These are phyloP conservation scores for Penicillium maclennaniae DNA, from an alignment of 495 filamentous ascomycete species.

Conservation along the genomic window DNA sequence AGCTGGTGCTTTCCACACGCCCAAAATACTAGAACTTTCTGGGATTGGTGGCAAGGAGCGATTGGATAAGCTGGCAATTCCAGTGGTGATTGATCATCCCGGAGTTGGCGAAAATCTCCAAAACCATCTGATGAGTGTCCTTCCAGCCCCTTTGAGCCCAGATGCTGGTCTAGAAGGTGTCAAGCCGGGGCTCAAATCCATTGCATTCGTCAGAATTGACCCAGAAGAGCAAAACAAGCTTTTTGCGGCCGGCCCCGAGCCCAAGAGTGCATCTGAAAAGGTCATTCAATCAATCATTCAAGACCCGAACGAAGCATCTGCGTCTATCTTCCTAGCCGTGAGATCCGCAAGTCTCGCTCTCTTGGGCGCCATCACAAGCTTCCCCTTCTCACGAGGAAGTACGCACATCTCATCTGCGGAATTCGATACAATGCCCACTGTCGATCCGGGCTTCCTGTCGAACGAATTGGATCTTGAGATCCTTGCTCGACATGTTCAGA, in stretches of 20 bases:
- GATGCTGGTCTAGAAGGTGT: slow-evolving; percentile 1
- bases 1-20: slow-evolving; percentile 49
- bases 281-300: slow-evolving; percentile 11
- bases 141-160: slow-evolving; percentile 6
- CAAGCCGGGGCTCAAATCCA: slow-evolving; percentile 4
- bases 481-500: slow-evolving; percentile 16
- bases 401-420: slow-evolving; percentile 31
- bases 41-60: slow-evolving; percentile 32
- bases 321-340: slow-evolving; percentile 1
- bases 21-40: slow-evolving; percentile 51
- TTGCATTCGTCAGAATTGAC: slow-evolving; percentile 9
- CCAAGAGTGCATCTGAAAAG: neutral
- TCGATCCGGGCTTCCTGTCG: slow-evolving; percentile 29
- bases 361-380: slow-evolving; percentile 13
- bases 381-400: slow-evolving; percentile 37
- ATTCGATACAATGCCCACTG: slow-evolving; percentile 21
- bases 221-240: slow-evolving; percentile 5
- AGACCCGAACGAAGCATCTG: slow-evolving; percentile 11
- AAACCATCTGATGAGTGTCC: slow-evolving; percentile 27
- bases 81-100: slow-evolving; percentile 28
- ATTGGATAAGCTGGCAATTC: slow-evolving; percentile 18
- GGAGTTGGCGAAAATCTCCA: slow-evolving; percentile 44
- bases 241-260: neutral
- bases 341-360: slow-evolving; percentile 8
- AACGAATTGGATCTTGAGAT: slow-evolving; percentile 35